Evolutionary conservation across 768 basidiomycete species (phyloP).

Genomic region (Kwoniella europaea): DNA sequence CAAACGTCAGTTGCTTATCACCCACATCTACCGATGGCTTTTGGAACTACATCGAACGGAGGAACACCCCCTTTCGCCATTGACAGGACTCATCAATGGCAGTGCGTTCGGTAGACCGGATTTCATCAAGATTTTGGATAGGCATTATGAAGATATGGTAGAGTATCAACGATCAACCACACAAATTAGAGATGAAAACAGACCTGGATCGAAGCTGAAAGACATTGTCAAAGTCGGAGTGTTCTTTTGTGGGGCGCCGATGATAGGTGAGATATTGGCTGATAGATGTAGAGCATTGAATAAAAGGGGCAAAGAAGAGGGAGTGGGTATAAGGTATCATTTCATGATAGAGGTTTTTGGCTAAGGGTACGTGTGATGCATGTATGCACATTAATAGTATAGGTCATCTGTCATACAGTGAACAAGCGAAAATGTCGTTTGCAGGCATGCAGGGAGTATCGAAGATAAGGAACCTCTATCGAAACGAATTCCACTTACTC

Average conservation of each 20-base stretch:
- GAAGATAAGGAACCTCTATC: too few species aligned
- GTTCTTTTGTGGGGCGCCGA: conserved; percentile 38
- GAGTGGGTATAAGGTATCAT: conserved; percentile 30
- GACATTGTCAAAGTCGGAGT: conserved; percentile 25
- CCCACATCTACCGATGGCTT: conserved; percentile 39
- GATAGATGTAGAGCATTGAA: conserved; percentile 34
- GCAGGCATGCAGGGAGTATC: too few species aligned
- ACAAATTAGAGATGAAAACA: background rate
- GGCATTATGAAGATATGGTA: conserved; percentile 39
- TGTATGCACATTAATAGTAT: background rate
- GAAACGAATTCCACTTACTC: too few species aligned
- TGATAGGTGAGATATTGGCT: conserved; percentile 36
- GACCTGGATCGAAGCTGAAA: conserved; percentile 22
- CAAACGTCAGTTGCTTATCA: conserved; percentile 28
- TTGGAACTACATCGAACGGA: conserved; percentile 34
- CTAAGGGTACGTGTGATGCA: background rate
- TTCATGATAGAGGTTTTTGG: conserved; percentile 41
- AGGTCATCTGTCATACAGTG: too few species aligned
- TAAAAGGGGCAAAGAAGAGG: conserved; percentile 24
- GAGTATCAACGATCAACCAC: conserved; percentile 14
- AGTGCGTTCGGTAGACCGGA: conserved; percentile 37
- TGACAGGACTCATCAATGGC: conserved; percentile 37
- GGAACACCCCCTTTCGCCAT: conserved; percentile 30
- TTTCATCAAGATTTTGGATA: conserved; percentile 35
- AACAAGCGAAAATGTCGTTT: too few species aligned